A percentile compares a stretch with the other conserved stretches of the same genome.
These are phyloP conservation scores for Gracilaria domingensis DNA, from an alignment of 23 red algal species.

Conservation along the genomic window DNA sequence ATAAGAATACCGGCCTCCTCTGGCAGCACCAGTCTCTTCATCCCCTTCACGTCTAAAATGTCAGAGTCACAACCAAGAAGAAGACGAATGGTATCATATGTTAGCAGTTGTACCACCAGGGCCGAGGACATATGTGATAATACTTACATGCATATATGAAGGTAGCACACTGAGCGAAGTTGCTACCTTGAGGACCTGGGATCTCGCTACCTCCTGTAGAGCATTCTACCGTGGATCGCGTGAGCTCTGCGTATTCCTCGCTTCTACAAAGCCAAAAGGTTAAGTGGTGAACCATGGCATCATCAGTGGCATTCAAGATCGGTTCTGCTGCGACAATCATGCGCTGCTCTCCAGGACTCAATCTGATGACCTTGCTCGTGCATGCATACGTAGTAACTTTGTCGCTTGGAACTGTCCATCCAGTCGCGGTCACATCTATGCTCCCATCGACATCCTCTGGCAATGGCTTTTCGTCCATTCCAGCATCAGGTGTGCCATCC, in stretches of 20 bases:
- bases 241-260: constrained; percentile 32
- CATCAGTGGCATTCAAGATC: constrained; percentile 39
- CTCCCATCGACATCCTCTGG: constrained; percentile 56
- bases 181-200: constrained; percentile 25
- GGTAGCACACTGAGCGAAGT: constrained; percentile 5
- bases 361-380: background rate
- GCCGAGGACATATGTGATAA: background rate
- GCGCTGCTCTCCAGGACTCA: constrained; percentile 29
- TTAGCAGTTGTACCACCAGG: background rate
- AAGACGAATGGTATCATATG: background rate
- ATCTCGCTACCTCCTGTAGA: background rate
- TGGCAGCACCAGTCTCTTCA: constrained; percentile 42
- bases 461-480: background rate
- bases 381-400: constrained; percentile 69
- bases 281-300: constrained; percentile 70
- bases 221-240: constrained; percentile 18
- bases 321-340: constrained; percentile 75
- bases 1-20: constrained; percentile 61
- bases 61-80: background rate
- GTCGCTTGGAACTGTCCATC: constrained; percentile 37
- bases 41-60: constrained; percentile 49
- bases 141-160: constrained; percentile 71
- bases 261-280: constrained; percentile 58
- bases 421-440: constrained; percentile 26
- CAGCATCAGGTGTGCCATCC: background rate